These are phyloP conservation scores for Artemisia argyi DNA, from an alignment of 129 eudicot genomes.

Conservation along the genomic window DNA sequence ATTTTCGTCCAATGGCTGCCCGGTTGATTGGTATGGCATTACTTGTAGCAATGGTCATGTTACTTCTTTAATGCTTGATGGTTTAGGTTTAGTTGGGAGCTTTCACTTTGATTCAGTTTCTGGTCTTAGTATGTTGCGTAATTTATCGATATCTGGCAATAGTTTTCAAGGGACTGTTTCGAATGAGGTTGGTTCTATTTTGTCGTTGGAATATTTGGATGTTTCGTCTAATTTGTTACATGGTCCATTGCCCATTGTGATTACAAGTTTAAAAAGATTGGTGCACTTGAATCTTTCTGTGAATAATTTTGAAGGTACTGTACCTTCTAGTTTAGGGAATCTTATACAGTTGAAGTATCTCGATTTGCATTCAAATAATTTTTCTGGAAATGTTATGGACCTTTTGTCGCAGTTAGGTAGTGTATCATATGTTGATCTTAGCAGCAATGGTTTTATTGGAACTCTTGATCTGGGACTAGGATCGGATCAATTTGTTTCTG, in stretches of 20 bases:
- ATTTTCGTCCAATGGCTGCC: constrained; percentile 64
- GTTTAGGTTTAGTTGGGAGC: constrained; percentile 55
- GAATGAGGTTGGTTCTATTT: constrained; percentile 36
- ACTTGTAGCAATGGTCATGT: constrained; percentile 63
- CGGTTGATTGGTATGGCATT: constrained; percentile 71
- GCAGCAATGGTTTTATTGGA: constrained; percentile 62
- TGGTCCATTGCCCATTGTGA: constrained; percentile 48
- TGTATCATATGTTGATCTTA: constrained; percentile 59
- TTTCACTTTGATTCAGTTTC: constrained; percentile 49
- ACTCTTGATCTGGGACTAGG: constrained; percentile 66
- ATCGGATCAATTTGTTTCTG: constrained; percentile 50
- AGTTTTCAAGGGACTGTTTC: constrained; percentile 48
- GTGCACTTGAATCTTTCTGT: constrained; percentile 56
- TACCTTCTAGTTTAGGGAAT: constrained; percentile 46
- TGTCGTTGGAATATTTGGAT: constrained; percentile 53
- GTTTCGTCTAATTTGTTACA: constrained; percentile 54
- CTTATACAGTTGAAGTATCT: constrained; percentile 51
- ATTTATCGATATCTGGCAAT: constrained; percentile 59
- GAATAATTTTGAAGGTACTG: constrained; percentile 50
- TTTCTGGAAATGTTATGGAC: constrained; percentile 58
- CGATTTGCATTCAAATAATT: constrained; percentile 64
- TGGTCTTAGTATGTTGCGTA: constrained; percentile 50
- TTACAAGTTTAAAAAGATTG: constrained; percentile 39
- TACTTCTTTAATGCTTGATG: constrained; percentile 53
- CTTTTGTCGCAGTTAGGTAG: constrained; percentile 54